These are phyloP conservation scores for Fusarium abutilonis DNA, from an alignment of 2,329 filamentous ascomycete species.

Conservation along the genomic window DNA sequence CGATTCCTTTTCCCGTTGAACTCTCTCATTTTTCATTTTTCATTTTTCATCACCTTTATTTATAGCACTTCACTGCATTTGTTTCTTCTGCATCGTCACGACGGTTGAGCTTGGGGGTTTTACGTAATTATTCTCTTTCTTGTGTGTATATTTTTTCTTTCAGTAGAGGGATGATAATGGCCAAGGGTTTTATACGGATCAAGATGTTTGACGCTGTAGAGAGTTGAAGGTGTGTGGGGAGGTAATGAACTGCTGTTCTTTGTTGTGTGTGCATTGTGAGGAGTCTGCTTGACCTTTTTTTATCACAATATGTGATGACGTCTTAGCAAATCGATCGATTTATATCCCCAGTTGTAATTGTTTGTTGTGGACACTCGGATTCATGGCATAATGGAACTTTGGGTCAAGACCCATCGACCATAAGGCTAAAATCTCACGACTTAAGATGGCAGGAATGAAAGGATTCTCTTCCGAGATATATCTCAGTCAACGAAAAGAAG, in stretches of 20 bases:
- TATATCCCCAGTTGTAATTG: neutral
- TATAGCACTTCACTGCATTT: constrained; percentile 35
- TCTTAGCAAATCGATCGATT: neutral
- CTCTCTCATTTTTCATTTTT: constrained; percentile 7
- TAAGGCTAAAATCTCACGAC: neutral
- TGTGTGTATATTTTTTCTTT: constrained; percentile 37
- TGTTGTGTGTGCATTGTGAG: neutral
- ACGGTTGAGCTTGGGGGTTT: constrained; percentile 30
- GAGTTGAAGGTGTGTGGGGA: constrained; percentile 9
- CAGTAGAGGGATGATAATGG: constrained; percentile 26
- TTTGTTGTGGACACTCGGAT: neutral
- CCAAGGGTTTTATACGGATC: constrained; percentile 23
- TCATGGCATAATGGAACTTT: constrained; percentile 2
- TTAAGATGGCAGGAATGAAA: constrained; percentile 1
- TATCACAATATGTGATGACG: neutral
- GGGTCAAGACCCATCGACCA: neutral
- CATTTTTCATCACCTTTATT: constrained; percentile 15
- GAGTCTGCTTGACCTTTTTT: neutral
- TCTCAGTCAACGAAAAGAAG: too few relatives aligned
- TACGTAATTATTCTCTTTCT: constrained; percentile 39
- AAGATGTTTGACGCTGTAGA: constrained; percentile 3
- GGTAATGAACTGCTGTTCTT: constrained; percentile 31
- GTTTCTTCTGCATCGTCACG: constrained; percentile 27
- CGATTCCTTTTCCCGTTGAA: constrained; percentile 7
- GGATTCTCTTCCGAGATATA: constrained; percentile 10